Base-by-base conservation (phyloP, 345 rosid genomes). In the Corchorus capsularis region DNA sequence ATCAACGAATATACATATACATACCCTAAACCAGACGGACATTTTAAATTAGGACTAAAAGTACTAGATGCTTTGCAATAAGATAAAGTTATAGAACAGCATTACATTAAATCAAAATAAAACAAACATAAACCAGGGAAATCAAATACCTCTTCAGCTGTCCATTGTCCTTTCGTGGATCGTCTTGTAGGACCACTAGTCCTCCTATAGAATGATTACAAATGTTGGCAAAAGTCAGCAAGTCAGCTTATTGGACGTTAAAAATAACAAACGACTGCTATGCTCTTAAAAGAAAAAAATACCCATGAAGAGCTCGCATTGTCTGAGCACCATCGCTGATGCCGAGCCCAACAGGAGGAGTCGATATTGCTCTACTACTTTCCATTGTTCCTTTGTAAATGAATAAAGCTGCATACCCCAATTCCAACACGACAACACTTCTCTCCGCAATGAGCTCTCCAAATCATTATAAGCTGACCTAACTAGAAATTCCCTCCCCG, bases 141-240 rank as follows among this genome's bases (percentile, higher is more conserved):
- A 52, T 79, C 37, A 63, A 68, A 55, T 11, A 96, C 99, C 97
- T 96, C 99, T 78, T 96, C 99, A 57, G 99, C 86, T 71, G 98
- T 96, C 99, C 99, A 96, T 76, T 93, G 98, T 69, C 99, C 99
- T 81, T 91, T 95, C 46, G 98, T 92, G 35, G 99, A 96, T 78
- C 99, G 97, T 79, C 98, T 90, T 66, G 98, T 84, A 46, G 99
- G 99, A 81, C 99, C 99, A 85, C 89, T 92, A 20, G 97, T 93
- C 83, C 98, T 90, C 89, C 99, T 96, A 80, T 45, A 84, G 77
- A 83, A 35, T 13, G 43, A 6, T 73, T 22, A 39, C 19, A 82
- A 43, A 69, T 27, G 47, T 65, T 53, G n/a, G 46, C 12, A 41
- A 50, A 75, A 69, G 45, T 27, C 72, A 77, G 52, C 5, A 53